Percentiles rank a stretch among this genome's conserved stretches.
Conservation (phyloP, 768 basidiomycete species). For the Psilocybe subaeruginosa region DNA sequence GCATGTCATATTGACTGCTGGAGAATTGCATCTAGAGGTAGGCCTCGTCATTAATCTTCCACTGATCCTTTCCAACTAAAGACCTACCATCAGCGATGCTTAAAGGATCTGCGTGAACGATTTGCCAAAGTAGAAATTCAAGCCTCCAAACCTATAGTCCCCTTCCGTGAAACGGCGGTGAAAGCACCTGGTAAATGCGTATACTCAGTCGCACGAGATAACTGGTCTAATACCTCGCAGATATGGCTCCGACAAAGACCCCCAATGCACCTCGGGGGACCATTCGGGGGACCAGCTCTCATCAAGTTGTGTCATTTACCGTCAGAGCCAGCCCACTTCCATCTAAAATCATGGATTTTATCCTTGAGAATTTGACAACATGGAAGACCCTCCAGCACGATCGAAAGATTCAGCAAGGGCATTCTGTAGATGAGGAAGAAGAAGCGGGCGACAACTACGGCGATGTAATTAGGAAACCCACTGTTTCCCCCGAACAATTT, state of each 20-base stretch:
- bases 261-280: conserved; percentile 75
- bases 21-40: conserved; percentile 95
- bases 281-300: conserved; percentile 66
- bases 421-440: conserved; percentile 34
- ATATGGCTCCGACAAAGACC: conserved; percentile 87
- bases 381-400: conserved; percentile 64
- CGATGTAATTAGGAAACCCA: conserved; percentile 63
- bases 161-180: conserved; percentile 94
- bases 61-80: neutral
- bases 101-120: conserved; percentile 94
- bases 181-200: conserved; percentile 64
- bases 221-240: conserved; percentile 37
- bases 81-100: conserved; percentile 67
- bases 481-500: conserved; percentile 74
- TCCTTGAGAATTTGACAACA: conserved; percentile 70
- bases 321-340: conserved; percentile 87
- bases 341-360: conserved; percentile 67
- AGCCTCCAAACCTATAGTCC: conserved; percentile 94
- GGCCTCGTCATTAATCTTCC: conserved; percentile 13
- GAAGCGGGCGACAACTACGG: conserved; percentile 53
- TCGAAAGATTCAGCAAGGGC: conserved; percentile 33
- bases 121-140: conserved; percentile 95
- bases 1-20: conserved; percentile 94
- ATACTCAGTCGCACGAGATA: neutral
- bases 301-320: conserved; percentile 77